Evolutionary conservation across 257 asterid species (phyloP).

Genomic region (Hygrophila difformis): DNA sequence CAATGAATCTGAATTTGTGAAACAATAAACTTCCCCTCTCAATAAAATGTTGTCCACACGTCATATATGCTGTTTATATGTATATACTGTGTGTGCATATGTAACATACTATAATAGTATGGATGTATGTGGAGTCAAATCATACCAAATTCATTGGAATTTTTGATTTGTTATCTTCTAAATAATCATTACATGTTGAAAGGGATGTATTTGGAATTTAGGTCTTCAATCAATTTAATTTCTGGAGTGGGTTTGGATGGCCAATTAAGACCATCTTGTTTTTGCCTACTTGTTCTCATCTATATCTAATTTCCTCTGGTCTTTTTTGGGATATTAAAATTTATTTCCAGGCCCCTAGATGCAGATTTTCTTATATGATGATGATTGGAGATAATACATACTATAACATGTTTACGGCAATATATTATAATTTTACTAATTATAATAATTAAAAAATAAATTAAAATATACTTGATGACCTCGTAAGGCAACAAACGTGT

Average conservation of each 20-base stretch:
- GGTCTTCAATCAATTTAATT: slow-evolving; percentile 15
- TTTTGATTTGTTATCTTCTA: background rate
- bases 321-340: background rate
- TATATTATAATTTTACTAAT: no score
- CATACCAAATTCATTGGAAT: slow-evolving; percentile 9
- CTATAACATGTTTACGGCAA: no score
- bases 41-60: background rate
- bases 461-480: no score
- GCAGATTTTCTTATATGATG: no score
- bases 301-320: background rate
- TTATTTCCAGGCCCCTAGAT: background rate
- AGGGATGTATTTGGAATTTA: background rate
- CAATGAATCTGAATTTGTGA: no score
- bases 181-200: slow-evolving; percentile 2
- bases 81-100: background rate
- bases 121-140: slow-evolving; percentile 11
- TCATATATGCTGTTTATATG: background rate
- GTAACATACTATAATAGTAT: slow-evolving; percentile 1
- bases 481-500: no score
- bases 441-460: no score
- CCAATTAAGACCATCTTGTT: background rate
- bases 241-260: background rate
- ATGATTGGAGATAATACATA: no score
- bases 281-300: background rate
- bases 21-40: no score